Base-by-base conservation (phyloP, 768 basidiomycete genomes). In the Crassisporium funariophilum region DNA sequence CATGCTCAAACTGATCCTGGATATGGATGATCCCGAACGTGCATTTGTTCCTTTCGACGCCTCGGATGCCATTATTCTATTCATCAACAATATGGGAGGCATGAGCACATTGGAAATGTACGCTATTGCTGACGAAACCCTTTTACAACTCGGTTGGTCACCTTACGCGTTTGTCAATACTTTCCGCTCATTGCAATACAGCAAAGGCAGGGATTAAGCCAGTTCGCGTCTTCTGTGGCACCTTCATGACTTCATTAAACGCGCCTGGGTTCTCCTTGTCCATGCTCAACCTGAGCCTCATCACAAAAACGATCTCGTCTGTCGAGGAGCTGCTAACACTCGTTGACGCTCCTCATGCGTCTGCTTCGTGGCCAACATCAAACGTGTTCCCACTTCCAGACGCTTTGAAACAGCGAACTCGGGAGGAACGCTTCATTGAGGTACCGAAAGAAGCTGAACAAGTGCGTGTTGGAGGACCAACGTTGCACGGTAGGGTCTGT, bases 61-160 rank as follows among this genome's bases (percentile, higher is more conserved):
- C 4, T n/a, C 41, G 11, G 41, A 42, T 16, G 22, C n/a, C 3
- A 17, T 29, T 11, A 17, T 42, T 16, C 25, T 42, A 2, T 21
- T 42, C n/a, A 29, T 42, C 9, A 42, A 42, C 15, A 42, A 42
- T 16, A 42, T 42, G 41, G 41, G 41, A 16, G 41, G 41, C 24
- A 42, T 19, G 24, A 42, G 41, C 21, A 42, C 41, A 4, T 12
- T 42, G 27, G 25, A 42, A 33, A 42, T 42, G 41, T 42, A 42
- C 13, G 41, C 41, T 4, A 29, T 42, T 29, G 41, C 25, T 7
- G 41, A 42, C 29, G 41, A 42, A 29, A 31, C 41, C 4, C 16
- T 42, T 4, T 27, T 31, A 5, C 41, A 42, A 29, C 41, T 42
- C 20, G 29, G 41, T 42, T 8, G 5, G 10, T 15, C 21, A 2